Conservation (phyloP, 352 stramenopile genomes). For the Aphanomyces stellatus region DNA sequence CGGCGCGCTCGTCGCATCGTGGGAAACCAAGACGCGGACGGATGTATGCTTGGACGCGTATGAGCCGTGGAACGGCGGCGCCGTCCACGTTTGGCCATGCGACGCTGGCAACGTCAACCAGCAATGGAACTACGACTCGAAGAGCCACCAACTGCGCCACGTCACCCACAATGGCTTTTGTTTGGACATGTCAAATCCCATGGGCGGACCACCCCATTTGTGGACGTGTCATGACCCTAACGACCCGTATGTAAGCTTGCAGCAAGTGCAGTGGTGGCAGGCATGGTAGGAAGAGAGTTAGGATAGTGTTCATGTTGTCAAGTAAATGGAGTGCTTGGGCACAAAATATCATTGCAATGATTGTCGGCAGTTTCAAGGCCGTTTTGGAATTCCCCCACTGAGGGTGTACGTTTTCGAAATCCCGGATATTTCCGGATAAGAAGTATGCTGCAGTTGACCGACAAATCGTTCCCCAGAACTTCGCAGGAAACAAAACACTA, state of each 20-base stretch:
- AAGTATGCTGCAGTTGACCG: too few species aligned
- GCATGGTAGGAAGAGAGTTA: too few species aligned
- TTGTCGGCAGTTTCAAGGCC: too few species aligned
- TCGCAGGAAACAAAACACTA: too few species aligned
- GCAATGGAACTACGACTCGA: slow-evolving; percentile 29
- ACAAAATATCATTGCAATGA: too few species aligned
- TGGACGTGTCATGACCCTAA: slow-evolving; percentile 2
- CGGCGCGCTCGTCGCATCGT: neutral
- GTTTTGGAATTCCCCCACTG: too few species aligned
- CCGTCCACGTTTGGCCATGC: slow-evolving; percentile 36
- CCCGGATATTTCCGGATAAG: too few species aligned
- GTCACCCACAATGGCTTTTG: slow-evolving; percentile 41
- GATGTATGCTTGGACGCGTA: slow-evolving; percentile 48
- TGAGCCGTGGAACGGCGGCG: slow-evolving; percentile 37
- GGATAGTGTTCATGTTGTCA: too few species aligned
- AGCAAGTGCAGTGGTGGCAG: neutral
- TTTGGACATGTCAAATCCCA: slow-evolving; percentile 25
- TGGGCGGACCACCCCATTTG: neutral
- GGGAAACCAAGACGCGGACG: neutral
- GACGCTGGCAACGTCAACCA: slow-evolving; percentile 36
- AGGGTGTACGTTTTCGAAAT: too few species aligned
- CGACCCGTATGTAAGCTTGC: neutral
- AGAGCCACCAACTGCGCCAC: slow-evolving; percentile 37
- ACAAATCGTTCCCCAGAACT: too few species aligned
- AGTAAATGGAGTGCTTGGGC: too few species aligned